Base-by-base conservation (phyloP, 208 protist genomes). In the Acanthamoeba quina region DNA sequence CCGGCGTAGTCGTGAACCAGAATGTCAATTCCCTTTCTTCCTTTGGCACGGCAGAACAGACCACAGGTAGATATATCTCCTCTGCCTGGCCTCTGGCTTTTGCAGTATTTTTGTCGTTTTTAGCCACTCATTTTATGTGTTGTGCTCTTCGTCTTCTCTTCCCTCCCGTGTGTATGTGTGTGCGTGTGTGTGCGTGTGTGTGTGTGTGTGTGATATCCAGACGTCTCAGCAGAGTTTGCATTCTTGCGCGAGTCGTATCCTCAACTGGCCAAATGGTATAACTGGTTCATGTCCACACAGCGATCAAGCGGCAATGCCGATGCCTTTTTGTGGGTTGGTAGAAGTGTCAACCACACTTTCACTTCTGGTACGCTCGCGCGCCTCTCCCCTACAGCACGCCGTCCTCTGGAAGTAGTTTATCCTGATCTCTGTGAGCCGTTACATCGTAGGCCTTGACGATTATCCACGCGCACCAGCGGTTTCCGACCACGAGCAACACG, bases 271-370 rank as follows among this genome's bases (percentile, higher is more conserved):
- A 92, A 62, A 9, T 92, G 92, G 95, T 95, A 94, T 76, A 13
- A 74, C 21, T 98, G 97, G 97, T 97, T 95, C 54, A 6, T 85
- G 1, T 21, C 26, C 9, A 97, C 96, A 17, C 97, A 98, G n/a
- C 95, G 91, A 21, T 3, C 34, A 0, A n/a, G 72, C 17, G 26
- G 54, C 2, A 29, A 41, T 29, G 21, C 0, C 29, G 60, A 95
- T 26, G 47, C 70, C 26, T 98, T 96, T 66, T 37, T 94, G 17
- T 98, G 98, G 98, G 92, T 94, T 24, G 98, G 97, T 26, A 94
- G 97, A 54, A 96, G 92, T 6, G 86, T 60, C 11, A 94, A 97
- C 72, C 97, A 98, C 78, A 98, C 97, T 5, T 83, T 98, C 24
- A 90, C 98, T 2, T 98, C 95, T 1, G 98, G 97, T 72, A 72